A percentile compares a stretch with the other conserved stretches of the same genome.
Conservation (phyloP, 73 alveolate species). For the Paramecium sonneborni region DNA sequence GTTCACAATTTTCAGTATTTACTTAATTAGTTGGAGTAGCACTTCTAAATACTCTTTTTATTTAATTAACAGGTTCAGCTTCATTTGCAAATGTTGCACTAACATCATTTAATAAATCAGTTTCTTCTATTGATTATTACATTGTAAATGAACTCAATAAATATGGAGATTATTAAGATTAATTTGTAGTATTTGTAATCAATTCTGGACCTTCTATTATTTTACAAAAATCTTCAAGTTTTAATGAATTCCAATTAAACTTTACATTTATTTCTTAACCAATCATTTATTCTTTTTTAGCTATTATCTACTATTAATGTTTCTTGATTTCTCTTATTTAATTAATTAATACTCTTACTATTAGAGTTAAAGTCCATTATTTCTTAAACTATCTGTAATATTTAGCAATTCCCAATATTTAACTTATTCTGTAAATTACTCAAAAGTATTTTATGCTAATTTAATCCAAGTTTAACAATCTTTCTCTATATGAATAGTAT, state of each 20-base stretch:
- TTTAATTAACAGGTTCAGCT: conserved; percentile 12
- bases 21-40: conserved; percentile 31
- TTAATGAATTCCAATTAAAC: neutral
- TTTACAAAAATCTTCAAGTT: conserved; percentile 37
- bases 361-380: neutral
- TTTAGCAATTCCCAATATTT: conserved; percentile 52
- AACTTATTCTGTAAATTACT: neutral
- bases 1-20: conserved; percentile 18
- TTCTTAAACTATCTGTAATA: neutral
- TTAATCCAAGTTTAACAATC: conserved; percentile 38
- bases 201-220: neutral
- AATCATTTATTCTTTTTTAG: neutral
- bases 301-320: neutral
- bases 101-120: conserved; percentile 34
- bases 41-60: neutral
- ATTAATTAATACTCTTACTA: conserved; percentile 19
- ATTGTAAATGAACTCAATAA: neutral
- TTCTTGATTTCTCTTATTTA: conserved; percentile 6
- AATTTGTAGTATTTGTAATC: neutral
- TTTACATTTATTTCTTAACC: conserved; percentile 2
- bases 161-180: neutral
- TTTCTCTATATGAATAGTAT: neutral
- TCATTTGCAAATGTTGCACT: conserved; percentile 49
- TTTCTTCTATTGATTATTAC: conserved; percentile 19
- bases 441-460: conserved; percentile 27